Evolutionary conservation across 306 rosid genomes (phyloP).

Genomic region (Acacia confusa): DNA sequence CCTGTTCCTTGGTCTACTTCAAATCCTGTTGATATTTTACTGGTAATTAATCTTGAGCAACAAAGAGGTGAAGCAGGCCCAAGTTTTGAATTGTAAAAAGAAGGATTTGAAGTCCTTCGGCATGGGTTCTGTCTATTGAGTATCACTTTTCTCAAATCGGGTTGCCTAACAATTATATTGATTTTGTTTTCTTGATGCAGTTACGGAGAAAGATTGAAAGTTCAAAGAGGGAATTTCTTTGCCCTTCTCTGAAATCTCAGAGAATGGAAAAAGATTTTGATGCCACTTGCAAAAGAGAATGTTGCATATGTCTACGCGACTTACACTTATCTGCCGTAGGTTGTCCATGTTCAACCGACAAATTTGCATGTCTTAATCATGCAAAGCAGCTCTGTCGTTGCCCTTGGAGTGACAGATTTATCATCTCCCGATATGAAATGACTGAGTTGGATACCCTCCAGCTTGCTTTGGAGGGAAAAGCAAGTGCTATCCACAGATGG

Average conservation of each 20-base stretch:
- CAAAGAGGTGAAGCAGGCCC: background rate
- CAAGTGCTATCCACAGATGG: slow-evolving; percentile 65
- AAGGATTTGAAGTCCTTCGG: background rate
- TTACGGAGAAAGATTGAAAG: slow-evolving; percentile 60
- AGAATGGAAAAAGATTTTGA: slow-evolving; percentile 55
- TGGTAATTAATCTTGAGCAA: slow-evolving; percentile 21
- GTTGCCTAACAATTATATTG: slow-evolving; percentile 21
- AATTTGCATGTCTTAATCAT: slow-evolving; percentile 75
- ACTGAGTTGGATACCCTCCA: slow-evolving; percentile 60
- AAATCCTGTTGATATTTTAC: slow-evolving; percentile 9
- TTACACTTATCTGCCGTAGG: slow-evolving; percentile 73
- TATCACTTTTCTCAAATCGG: slow-evolving; percentile 15
- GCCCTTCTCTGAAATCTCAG: slow-evolving; percentile 42
- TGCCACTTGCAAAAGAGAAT: slow-evolving; percentile 62
- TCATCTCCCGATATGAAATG: slow-evolving; percentile 63
- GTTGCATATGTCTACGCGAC: slow-evolving; percentile 68
- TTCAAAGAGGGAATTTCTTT: slow-evolving; percentile 59
- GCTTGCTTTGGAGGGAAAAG: slow-evolving; percentile 81
- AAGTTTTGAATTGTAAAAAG: background rate
- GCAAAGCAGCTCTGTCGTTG: slow-evolving; percentile 82
- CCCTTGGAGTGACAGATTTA: slow-evolving; percentile 56
- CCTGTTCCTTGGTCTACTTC: slow-evolving; percentile 7
- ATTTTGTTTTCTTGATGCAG: slow-evolving; percentile 43
- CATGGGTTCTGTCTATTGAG: background rate
- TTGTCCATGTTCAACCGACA: slow-evolving; percentile 67